These are phyloP conservation scores for Phytophthora macrochlamydospora DNA, from an alignment of 352 stramenopile genomes.

Conservation along the genomic window DNA sequence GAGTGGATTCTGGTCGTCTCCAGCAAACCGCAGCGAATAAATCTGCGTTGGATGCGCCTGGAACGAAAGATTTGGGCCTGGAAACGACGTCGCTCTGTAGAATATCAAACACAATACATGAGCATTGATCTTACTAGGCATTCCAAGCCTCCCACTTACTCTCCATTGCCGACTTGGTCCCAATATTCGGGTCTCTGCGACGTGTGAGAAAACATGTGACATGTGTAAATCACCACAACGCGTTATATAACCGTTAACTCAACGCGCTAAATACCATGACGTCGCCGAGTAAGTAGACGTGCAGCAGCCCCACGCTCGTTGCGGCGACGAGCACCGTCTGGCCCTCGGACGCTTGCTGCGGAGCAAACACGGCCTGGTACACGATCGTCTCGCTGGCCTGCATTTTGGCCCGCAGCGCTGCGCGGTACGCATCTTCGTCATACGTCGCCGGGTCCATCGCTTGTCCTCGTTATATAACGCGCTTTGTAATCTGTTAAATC, in stretches of 20 bases:
- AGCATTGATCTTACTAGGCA: no score
- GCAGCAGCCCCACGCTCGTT: constrained; percentile 65
- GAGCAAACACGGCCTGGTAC: constrained; percentile 61
- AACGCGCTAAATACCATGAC: constrained; percentile 40
- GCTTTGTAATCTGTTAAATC: no score
- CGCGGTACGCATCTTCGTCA: constrained; percentile 57
- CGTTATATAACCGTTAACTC: constrained; percentile 1
- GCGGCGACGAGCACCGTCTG: constrained; percentile 61
- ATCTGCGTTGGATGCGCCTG: constrained; percentile 75
- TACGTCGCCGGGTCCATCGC: constrained; percentile 64
- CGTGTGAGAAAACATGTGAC: not conserved
- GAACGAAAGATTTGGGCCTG: constrained; percentile 61
- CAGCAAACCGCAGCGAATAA: constrained; percentile 75
- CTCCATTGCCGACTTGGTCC: constrained; percentile 44
- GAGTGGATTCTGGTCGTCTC: constrained; percentile 52
- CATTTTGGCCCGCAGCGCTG: constrained; percentile 60
- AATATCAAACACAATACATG: constrained; percentile 6
- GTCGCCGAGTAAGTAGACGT: constrained; percentile 56
- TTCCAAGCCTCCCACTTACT: no score
- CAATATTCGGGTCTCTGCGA: constrained; percentile 45
- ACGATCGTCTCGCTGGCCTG: constrained; percentile 54
- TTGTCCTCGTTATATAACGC: no score
- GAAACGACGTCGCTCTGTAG: constrained; percentile 45
- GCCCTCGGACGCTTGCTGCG: constrained; percentile 27
- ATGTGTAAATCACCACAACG: not conserved